Base-by-base conservation (phyloP, 116 monocot genomes). In the Dioscorea cayenensis region DNA sequence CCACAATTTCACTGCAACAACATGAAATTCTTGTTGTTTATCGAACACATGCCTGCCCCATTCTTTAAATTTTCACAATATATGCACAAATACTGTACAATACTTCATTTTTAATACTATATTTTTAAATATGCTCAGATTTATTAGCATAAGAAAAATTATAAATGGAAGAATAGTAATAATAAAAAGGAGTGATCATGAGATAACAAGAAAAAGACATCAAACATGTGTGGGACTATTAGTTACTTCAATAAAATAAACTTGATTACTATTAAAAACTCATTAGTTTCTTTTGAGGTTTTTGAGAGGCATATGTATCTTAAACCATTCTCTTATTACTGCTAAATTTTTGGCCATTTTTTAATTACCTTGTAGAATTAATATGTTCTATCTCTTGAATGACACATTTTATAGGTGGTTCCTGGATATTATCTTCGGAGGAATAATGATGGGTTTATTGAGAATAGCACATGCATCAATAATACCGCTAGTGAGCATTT, bases 401-500 rank as follows among this genome's bases (percentile, higher is more conserved):
- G 55, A 16, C 19, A n/a, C 4, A 5, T 55, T 55, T 78, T 72
- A 48, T 71, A 94, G 94, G 77, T 94, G 49, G 94, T 94, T 76
- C 94, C 94, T 63, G 94, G 94, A 73, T 94, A 94, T 63, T 94
- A 83, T 70, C 79, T 94, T 49, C 75, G 94, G 49, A 81, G 90
- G 71, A 85, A 85, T 51, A 62, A 43, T 76, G 87, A 94, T 87
- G 94, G 94, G 49, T 73, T 17, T 63, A 85, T 90, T 67, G 90
- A 94, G 76, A 38, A 90, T 71, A 94, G 94, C 58, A 68, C 90
- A 28, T 85, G 87, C 62, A 51, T 77, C 19, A 94, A 94, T 71
- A 90, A 94, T 72, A 94, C 94, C 35, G 94, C 94, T 43, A 94
- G 90, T 67, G 94, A 94, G 73, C 85, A 94, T 70, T 84, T 94